phyloP scores from a whole-genome alignment of 139 green algal species.

The Auxenochlorella pyrenoidosa region DNA sequence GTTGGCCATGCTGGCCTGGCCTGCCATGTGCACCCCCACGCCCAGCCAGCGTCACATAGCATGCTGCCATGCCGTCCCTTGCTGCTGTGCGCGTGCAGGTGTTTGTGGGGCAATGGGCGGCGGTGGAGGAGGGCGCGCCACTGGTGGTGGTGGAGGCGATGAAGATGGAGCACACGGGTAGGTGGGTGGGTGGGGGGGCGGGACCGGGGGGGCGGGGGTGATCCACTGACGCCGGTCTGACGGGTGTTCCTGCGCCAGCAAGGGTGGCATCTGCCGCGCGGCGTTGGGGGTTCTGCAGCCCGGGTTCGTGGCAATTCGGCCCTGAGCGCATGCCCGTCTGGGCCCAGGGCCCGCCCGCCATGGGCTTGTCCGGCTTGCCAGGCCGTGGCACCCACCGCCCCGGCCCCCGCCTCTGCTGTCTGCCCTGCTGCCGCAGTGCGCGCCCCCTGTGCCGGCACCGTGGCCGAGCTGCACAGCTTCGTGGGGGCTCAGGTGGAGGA shows the following conservation, averaged over 20 bases:
- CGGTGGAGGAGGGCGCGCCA: constrained; percentile 48
- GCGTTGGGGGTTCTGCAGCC: background rate
- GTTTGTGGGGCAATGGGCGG: constrained; percentile 22
- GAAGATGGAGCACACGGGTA: constrained; percentile 80
- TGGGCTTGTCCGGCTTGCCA: too few relatives aligned
- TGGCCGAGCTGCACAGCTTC: constrained; percentile 39
- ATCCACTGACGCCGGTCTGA: too few relatives aligned
- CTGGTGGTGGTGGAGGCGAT: constrained; percentile 84
- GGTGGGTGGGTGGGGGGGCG: background rate
- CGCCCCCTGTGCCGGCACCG: constrained; percentile 42
- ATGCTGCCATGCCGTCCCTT: background rate
- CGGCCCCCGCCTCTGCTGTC: background rate
- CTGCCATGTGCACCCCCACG: too few relatives aligned
- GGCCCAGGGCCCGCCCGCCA: too few relatives aligned
- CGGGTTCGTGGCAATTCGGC: too few relatives aligned
- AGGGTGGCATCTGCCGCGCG: too few relatives aligned
- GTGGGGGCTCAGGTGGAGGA: constrained; percentile 46
- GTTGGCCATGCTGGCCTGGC: too few relatives aligned
- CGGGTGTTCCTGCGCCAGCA: too few relatives aligned
- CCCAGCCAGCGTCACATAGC: too few relatives aligned
- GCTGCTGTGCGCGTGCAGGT: background rate
- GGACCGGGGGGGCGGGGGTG: too few relatives aligned
- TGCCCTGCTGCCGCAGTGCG: background rate
- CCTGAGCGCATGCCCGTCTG: too few relatives aligned
- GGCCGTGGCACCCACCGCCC: too few relatives aligned